Percentiles rank a stretch among this genome's conserved stretches.
Evolutionary conservation across 176 grass and related monocot genomes (phyloP).

Genomic region (Carex littledalei): DNA sequence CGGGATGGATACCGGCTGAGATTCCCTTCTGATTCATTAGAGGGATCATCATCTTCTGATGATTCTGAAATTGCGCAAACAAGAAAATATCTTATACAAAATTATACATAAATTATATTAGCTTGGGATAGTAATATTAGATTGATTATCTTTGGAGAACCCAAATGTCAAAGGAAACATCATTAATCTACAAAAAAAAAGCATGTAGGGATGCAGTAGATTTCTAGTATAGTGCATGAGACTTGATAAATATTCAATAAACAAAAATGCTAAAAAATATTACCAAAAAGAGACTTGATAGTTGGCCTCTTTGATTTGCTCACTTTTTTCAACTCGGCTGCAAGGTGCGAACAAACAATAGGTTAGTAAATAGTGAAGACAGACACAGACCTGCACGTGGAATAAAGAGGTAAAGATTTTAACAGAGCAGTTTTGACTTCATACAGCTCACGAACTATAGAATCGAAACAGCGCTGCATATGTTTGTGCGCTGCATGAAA

Average conservation of each 20-base stretch:
- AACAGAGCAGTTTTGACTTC: too few relatives aligned
- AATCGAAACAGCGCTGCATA: too few relatives aligned
- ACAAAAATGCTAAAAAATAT: neutral
- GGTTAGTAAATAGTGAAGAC: neutral
- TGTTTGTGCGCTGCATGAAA: too few relatives aligned
- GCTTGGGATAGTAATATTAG: neutral
- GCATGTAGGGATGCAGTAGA: neutral
- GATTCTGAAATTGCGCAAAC: slow-evolving; percentile 9
- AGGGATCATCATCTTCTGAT: slow-evolving; percentile 31
- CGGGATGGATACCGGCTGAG: slow-evolving; percentile 31
- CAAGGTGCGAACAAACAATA: slow-evolving; percentile 6
- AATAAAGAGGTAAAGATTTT: neutral
- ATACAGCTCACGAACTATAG: too few relatives aligned
- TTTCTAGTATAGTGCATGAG: neutral
- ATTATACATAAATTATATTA: neutral
- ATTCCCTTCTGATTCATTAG: slow-evolving; percentile 30
- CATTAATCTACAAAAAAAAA: neutral
- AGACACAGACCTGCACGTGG: neutral
- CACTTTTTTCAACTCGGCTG: slow-evolving; percentile 97
- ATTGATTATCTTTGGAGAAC: neutral
- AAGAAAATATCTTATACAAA: neutral
- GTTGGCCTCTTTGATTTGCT: slow-evolving; percentile 87
- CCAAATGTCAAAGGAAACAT: neutral
- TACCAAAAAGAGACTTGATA: slow-evolving; percentile 87
- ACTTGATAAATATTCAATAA: slow-evolving; percentile 3